phyloP scores from a whole-genome alignment of 768 basidiomycete genomes.

The Tephrocybe sp. region DNA sequence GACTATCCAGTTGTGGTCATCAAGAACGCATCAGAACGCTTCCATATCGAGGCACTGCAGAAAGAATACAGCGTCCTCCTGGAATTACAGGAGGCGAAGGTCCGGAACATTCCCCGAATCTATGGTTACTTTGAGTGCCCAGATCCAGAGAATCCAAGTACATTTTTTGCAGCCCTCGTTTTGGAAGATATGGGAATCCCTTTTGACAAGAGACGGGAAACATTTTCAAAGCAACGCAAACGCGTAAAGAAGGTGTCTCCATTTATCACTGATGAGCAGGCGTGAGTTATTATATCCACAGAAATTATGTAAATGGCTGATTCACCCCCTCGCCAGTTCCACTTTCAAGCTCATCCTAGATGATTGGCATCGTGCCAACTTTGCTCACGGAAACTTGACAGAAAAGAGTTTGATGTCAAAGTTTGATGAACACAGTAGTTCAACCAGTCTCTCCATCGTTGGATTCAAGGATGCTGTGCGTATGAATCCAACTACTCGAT shows the following conservation, averaged over 20 bases:
- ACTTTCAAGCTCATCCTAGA: background rate
- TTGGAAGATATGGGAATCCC: conserved; percentile 2
- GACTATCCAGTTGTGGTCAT: background rate
- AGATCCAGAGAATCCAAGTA: background rate
- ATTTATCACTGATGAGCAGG: background rate
- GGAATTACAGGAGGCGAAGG: background rate
- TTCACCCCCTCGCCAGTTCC: no score
- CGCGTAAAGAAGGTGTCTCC: background rate
- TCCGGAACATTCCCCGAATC: background rate
- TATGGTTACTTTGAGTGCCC: background rate
- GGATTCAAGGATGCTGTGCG: background rate
- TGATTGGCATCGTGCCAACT: background rate
- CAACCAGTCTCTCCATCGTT: background rate
- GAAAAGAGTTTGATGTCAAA: background rate
- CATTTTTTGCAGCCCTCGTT: background rate
- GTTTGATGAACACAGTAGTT: no score
- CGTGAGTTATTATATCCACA: background rate
- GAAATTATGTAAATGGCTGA: background rate
- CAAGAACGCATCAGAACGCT: background rate
- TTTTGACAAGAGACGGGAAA: background rate
- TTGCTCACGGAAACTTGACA: background rate
- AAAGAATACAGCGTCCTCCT: background rate
- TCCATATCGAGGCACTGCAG: background rate
- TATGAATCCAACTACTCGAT: background rate
- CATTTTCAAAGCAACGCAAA: background rate